These are phyloP conservation scores for Apocynum venetum DNA, from an alignment of 257 asterid genomes.

Conservation along the genomic window DNA sequence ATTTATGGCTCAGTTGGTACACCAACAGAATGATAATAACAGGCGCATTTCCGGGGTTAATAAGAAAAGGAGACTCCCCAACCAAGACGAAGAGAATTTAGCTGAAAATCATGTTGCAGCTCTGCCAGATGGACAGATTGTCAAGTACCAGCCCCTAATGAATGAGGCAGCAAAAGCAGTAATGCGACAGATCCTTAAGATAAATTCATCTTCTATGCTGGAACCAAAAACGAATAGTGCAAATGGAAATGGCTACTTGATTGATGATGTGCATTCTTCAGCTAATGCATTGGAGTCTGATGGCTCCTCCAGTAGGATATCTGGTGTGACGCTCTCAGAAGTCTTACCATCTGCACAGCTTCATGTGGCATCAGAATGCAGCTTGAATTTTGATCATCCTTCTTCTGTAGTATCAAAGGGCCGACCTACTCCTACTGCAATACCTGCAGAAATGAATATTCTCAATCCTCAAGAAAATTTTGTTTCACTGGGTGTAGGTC, in stretches of 20 bases:
- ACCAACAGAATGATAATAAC: constrained; percentile 46
- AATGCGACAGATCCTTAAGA: constrained; percentile 53
- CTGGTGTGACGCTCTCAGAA: constrained; percentile 63
- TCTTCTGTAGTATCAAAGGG: constrained; percentile 26
- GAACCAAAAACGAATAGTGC: constrained; percentile 40
- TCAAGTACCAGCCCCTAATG: constrained; percentile 68
- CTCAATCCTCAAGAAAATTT: constrained; percentile 9
- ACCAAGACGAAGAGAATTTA: constrained; percentile 50
- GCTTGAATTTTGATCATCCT: constrained; percentile 16
- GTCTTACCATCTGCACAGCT: constrained; percentile 35
- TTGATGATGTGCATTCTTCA: constrained; percentile 37
- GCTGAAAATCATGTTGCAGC: constrained; percentile 27
- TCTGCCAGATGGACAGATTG: constrained; percentile 55
- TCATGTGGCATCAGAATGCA: constrained; percentile 12
- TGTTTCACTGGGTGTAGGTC: constrained; percentile 33
- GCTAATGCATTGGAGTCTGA: constrained; percentile 34
- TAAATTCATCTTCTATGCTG: constrained; percentile 40
- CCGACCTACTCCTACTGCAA: constrained; percentile 35
- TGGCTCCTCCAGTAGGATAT: constrained; percentile 38
- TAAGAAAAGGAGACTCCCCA: constrained; percentile 73
- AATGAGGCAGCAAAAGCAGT: constrained; percentile 74
- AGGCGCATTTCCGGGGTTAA: constrained; percentile 55
- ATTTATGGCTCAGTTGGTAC: constrained; percentile 66
- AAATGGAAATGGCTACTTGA: constrained; percentile 47
- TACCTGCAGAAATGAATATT: constrained; percentile 21